These are phyloP conservation scores for Ogataea ganodermae DNA, from an alignment of 805 yeast genomes.

Conservation along the genomic window DNA sequence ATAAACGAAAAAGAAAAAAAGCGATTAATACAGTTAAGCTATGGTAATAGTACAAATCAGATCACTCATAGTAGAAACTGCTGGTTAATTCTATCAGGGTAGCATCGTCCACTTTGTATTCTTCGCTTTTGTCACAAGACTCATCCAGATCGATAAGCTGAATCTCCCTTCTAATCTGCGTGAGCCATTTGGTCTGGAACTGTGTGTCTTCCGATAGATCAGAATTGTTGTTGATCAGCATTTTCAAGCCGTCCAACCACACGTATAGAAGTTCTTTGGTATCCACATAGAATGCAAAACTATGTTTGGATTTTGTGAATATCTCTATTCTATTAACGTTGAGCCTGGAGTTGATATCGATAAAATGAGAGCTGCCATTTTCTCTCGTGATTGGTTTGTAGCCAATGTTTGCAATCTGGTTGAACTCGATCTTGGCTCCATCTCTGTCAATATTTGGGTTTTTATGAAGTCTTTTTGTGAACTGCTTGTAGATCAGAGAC, in stretches of 20 bases:
- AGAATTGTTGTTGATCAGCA: slow-evolving; percentile 42
- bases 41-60: background rate
- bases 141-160: slow-evolving; percentile 48
- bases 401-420: slow-evolving; percentile 52
- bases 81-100: slow-evolving; percentile 14
- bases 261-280: slow-evolving; percentile 65
- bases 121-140: slow-evolving; percentile 10
- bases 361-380: slow-evolving; percentile 42
- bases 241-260: slow-evolving; percentile 78
- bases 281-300: slow-evolving; percentile 67
- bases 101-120: slow-evolving; percentile 7
- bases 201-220: slow-evolving; percentile 46
- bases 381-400: slow-evolving; percentile 48
- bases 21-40: background rate
- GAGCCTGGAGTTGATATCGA: slow-evolving; percentile 56
- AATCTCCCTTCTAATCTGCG: slow-evolving; percentile 47
- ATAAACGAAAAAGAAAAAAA: background rate
- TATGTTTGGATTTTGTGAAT: slow-evolving; percentile 14
- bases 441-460: slow-evolving; percentile 64
- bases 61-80: slow-evolving; percentile 19
- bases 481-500: slow-evolving; percentile 62
- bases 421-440: slow-evolving; percentile 51
- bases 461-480: slow-evolving; percentile 43
- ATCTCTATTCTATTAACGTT: slow-evolving; percentile 32
- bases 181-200: slow-evolving; percentile 45